These are phyloP conservation scores for Termitomyces sp. DNA, from an alignment of 768 basidiomycete species.

Conservation along the genomic window DNA sequence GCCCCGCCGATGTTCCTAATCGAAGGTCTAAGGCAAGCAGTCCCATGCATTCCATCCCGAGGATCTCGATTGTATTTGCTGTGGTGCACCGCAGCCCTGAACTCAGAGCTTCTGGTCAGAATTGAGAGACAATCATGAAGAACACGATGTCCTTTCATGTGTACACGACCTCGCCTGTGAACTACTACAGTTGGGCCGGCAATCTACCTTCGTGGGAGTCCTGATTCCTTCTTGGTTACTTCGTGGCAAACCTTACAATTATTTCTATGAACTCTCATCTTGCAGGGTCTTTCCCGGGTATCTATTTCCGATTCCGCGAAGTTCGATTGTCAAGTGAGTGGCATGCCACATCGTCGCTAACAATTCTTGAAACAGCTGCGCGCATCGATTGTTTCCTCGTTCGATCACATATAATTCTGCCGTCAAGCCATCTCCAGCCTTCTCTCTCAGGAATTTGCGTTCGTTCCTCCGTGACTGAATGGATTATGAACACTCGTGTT, in stretches of 20 bases:
- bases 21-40: not conserved
- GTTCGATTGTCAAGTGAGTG: slow-evolving; percentile 23
- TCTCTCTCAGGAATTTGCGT: slow-evolving; percentile 18
- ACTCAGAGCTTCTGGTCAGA: not conserved
- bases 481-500: slow-evolving; percentile 15
- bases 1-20: not conserved
- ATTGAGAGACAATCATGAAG: slow-evolving; percentile 17
- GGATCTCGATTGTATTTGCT: slow-evolving; percentile 22
- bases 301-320: slow-evolving; percentile 34
- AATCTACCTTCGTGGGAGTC: slow-evolving; percentile 20
- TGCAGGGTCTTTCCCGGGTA: slow-evolving; percentile 5
- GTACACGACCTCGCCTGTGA: slow-evolving; percentile 21
- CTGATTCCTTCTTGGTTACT: slow-evolving; percentile 20
- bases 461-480: slow-evolving; percentile 22
- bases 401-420: slow-evolving; percentile 25
- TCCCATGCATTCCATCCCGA: slow-evolving; percentile 15
- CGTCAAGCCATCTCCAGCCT: slow-evolving; percentile 22
- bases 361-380: slow-evolving; percentile 18
- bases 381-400: slow-evolving; percentile 16
- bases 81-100: not conserved
- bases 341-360: slow-evolving; percentile 14
- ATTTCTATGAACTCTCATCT: slow-evolving; percentile 9
- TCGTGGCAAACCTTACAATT: slow-evolving; percentile 10
- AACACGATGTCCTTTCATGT: slow-evolving; percentile 26
- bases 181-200: slow-evolving; percentile 21